Base-by-base conservation (phyloP, 257 asterid species). In the Rhazya stricta region DNA sequence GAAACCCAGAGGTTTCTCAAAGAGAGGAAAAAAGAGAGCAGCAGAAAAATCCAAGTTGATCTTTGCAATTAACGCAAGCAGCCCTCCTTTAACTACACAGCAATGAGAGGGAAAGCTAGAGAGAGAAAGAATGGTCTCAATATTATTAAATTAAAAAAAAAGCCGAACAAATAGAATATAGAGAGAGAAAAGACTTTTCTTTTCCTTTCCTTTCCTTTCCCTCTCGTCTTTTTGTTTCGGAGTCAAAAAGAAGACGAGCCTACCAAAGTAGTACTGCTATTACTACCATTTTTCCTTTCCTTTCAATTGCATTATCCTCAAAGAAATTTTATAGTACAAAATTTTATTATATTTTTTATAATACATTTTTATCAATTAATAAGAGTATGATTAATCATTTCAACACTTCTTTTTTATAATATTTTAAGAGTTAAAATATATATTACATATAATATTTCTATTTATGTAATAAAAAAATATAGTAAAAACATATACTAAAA, bases 91-190 rank as follows among this genome's bases (percentile, higher is more conserved):
- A 79, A 76, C 81, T 69, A 42, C 76, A 25, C 79, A 73, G 71
- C 83, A 60, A 30, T 74, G 81, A 83, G 71, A 50, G 77, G 84
- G 87, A 78, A 81, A 78, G 79, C 71, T 69, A 53, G 86, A 79
- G 73, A 79, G 81, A 76, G 83, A 82, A 61, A 51, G 61, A 70
- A 74, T 76, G 69, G 77, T 21, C 71, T 58, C 16, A 54, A 73
- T 63, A 34, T 34, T 68, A 73, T 53, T 72, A 63, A 63, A 50
- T 27, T 11, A 10, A 51, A 4, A 50, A 37, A 27, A 39, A 72
- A 51, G 37, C 3, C 21, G 16, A 37, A 37, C 70, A 65, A 65
- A 65, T 36, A 39, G 70, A 37, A 65, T 43, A 3, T 4, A 37
- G 41, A 43, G 61, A 74, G 43, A 72, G 66, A 34, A 70, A 76